A percentile compares a stretch with the other conserved stretches of the same genome.
Evolutionary conservation across 257 asterid species (phyloP).

Genomic region (Capsicum baccatum): DNA sequence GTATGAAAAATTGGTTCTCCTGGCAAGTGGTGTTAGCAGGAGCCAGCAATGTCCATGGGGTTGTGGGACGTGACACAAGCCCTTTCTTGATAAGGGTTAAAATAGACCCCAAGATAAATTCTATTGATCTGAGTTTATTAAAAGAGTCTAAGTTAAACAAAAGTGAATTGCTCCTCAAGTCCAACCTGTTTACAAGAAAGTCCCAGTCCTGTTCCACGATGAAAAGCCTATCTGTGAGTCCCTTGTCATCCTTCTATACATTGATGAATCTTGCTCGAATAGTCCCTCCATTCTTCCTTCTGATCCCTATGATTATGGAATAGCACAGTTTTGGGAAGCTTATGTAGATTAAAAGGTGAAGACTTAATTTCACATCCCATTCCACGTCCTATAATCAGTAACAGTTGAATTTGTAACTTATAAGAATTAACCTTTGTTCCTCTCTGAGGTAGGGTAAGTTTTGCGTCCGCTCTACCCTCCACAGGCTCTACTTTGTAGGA

Average conservation of each 20-base stretch:
- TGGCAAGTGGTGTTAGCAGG: too few relatives aligned
- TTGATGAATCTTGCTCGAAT: slow-evolving; percentile 44
- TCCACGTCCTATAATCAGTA: background rate
- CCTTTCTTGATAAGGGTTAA: slow-evolving; percentile 32
- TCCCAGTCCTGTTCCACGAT: slow-evolving; percentile 47
- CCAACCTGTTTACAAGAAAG: slow-evolving; percentile 42
- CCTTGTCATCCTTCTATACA: slow-evolving; percentile 41
- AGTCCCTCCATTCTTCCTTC: slow-evolving; percentile 41
- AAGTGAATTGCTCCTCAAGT: slow-evolving; percentile 47
- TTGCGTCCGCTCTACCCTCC: background rate
- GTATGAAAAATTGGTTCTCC: too few relatives aligned
- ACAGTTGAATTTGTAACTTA: background rate
- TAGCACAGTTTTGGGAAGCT: slow-evolving; percentile 45
- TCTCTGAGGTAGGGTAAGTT: background rate
- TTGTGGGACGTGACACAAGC: background rate
- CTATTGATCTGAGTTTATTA: slow-evolving; percentile 32
- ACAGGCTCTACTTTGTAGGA: background rate
- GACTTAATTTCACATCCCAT: background rate
- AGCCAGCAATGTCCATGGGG: too few relatives aligned
- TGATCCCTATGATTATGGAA: slow-evolving; percentile 45
- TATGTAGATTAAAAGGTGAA: slow-evolving; percentile 46
- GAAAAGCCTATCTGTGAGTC: slow-evolving; percentile 43
- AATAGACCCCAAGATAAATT: slow-evolving; percentile 46
- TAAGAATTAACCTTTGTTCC: background rate
- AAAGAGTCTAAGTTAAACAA: slow-evolving; percentile 27